These are phyloP conservation scores for Mycena amicta DNA, from an alignment of 768 basidiomycete species.

Conservation along the genomic window DNA sequence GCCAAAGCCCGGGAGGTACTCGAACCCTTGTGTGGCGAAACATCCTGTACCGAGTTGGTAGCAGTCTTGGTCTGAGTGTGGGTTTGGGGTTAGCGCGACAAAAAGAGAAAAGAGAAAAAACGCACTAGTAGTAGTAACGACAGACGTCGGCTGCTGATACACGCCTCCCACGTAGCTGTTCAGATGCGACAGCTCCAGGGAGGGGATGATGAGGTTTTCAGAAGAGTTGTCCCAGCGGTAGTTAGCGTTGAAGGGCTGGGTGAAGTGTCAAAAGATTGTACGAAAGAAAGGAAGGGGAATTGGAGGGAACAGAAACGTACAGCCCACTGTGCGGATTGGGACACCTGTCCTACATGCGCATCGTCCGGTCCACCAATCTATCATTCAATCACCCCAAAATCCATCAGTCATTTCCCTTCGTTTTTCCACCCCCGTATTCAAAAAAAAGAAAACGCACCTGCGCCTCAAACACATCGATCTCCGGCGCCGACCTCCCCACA, in stretches of 20 bases:
- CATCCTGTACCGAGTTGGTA: conserved; percentile 46
- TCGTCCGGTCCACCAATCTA: too few relatives aligned
- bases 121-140: conserved; percentile 31
- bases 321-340: conserved; percentile 58
- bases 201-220: conserved; percentile 37
- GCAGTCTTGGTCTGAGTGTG: too few relatives aligned
- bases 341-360: conserved; percentile 35
- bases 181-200: conserved; percentile 36
- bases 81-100: too few relatives aligned
- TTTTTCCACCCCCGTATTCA: too few relatives aligned
- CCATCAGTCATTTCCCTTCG: too few relatives aligned
- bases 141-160: conserved; percentile 45
- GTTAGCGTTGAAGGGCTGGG: too few relatives aligned
- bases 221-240: conserved; percentile 44
- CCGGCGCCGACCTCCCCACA: conserved; percentile 57
- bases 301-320: too few relatives aligned
- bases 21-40: conserved; percentile 55
- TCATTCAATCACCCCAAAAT: too few relatives aligned
- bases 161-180: conserved; percentile 50
- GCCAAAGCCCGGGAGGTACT: conserved; percentile 52
- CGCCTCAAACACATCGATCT: conserved; percentile 64
- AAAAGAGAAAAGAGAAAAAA: too few relatives aligned
- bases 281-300: too few relatives aligned
- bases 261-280: too few relatives aligned
- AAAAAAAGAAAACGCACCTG: conserved; percentile 31